Evolutionary conservation across 176 grass and related monocot genomes (phyloP), one percentile per base, ranked within the genome.

Genomic region (Alopecurus myosuroides): DNA sequence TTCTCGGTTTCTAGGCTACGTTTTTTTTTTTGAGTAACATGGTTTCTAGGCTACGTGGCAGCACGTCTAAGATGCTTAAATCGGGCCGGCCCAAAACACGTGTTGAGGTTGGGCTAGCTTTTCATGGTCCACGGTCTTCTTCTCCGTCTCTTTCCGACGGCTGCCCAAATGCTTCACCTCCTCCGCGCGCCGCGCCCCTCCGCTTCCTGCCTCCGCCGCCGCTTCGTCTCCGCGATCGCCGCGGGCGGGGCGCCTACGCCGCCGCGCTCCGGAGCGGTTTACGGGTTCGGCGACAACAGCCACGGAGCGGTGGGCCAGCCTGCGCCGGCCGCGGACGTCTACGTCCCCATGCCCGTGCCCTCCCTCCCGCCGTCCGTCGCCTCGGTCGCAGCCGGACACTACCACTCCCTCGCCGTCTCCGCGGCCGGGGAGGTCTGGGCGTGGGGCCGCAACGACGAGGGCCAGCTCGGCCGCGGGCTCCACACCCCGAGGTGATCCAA

Each of bases 381-480:
- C 50, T 50, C 82, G 67, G 75, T 93, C 12, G 78, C 88, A 3
- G 84, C 88, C 1, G 95, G 95, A 0, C 92, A 97, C 86, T 97
- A 91, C 83, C 95, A 97, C 90, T 97, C 95, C 42, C 93, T 98
- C 49, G 93, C 93, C 4, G 52, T 92, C 5, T 92, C 95, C 25
- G 8, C 66, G 7, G 52, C 49, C 11, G 95, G 91, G 19, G 89
- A 98, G 44, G 85, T 98, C 56, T 98, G 92, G 91, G 89, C 95
- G 2, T 98, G 95, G 93, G 95, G 93, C 41, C 93, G 95, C 64
- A 98, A 98, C 81, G 83, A 93, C 9, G 93, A 98, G 80, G 88
- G 85, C 35, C 91, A 98, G 80, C 88, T 98, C 31, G 93, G 95
- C 33, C 88, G 92, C 53, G 77, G 92, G 64, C 83, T 81, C 53